Percentiles rank a stretch among this genome's conserved stretches.
Evolutionary conservation across 352 stramenopile species (phyloP).

Genomic region (Phytophthora quininea): DNA sequence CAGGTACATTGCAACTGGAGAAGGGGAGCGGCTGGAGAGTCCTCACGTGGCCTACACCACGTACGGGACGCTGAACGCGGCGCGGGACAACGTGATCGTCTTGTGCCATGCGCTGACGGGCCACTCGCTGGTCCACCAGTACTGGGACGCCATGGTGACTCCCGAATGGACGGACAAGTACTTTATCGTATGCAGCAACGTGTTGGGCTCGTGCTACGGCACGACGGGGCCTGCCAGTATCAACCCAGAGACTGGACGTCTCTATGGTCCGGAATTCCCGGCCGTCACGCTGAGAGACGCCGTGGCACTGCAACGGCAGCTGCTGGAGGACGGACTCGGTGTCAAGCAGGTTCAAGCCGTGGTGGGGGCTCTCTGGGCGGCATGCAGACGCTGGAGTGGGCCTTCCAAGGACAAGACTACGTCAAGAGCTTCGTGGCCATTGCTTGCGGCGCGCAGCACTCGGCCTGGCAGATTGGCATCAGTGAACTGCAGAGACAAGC

Average conservation of each 20-base stretch:
- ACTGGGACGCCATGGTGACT: constrained; percentile 94
- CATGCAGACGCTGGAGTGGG: constrained; percentile 98
- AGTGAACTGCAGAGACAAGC: constrained; percentile 95
- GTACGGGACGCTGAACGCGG: constrained; percentile 91
- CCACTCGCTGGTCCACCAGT: constrained; percentile 93
- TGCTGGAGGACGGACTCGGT: constrained; percentile 90
- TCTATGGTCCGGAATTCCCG: constrained; percentile 92
- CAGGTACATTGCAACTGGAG: constrained; percentile 58
- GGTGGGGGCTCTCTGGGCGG: constrained; percentile 96
- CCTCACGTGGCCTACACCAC: constrained; percentile 94
- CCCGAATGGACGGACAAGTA: constrained; percentile 96
- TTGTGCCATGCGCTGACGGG: constrained; percentile 96
- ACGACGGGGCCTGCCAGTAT: constrained; percentile 87
- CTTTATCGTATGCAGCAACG: constrained; percentile 96
- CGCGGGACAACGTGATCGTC: constrained; percentile 92
- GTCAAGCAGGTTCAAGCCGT: constrained; percentile 89
- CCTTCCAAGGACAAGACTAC: constrained; percentile 83
- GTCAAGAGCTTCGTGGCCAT: constrained; percentile 93
- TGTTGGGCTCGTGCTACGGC: constrained; percentile 96
- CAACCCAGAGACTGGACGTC: constrained; percentile 65
- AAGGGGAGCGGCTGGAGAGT: constrained; percentile 61
- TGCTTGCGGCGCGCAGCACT: constrained; percentile 93
- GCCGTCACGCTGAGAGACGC: constrained; percentile 94
- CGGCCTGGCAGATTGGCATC: constrained; percentile 97
- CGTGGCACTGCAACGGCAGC: constrained; percentile 88